A percentile compares a stretch with the other conserved stretches of the same genome.
Evolutionary conservation across 352 stramenopile genomes (phyloP).

Genomic region (Pythium volutum): DNA sequence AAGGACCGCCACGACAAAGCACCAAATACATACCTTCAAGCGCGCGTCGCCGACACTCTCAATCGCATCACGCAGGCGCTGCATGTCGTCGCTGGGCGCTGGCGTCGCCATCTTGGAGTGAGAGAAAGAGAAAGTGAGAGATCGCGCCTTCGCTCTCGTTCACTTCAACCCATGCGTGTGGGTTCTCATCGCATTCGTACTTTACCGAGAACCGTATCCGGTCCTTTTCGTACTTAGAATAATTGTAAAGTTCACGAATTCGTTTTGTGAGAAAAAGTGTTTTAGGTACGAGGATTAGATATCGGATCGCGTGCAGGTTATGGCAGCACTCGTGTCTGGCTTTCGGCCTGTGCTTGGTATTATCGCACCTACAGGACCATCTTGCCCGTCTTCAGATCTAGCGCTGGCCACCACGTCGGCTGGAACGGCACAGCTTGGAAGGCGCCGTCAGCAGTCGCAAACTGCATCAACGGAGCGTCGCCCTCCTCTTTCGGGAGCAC

Average conservation of each 20-base stretch:
- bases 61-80: conserved; percentile 22
- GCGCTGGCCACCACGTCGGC: conserved; percentile 66
- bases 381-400: conserved; percentile 77
- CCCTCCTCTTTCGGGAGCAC: conserved; percentile 47
- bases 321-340: no score
- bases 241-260: conserved; percentile 8
- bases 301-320: no score
- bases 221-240: conserved; percentile 12
- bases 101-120: conserved; percentile 7
- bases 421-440: conserved; percentile 73
- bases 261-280: background rate
- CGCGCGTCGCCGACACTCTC: conserved; percentile 7
- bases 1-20: background rate
- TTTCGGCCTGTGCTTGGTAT: no score
- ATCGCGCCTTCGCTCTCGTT: background rate
- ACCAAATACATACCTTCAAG: conserved; percentile 18
- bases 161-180: conserved; percentile 17
- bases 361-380: conserved; percentile 55
- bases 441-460: conserved; percentile 57
- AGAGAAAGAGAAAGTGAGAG: background rate
- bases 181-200: conserved; percentile 8
- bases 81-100: conserved; percentile 5
- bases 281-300: conserved; percentile 2
- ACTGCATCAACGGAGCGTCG: conserved; percentile 44
- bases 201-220: conserved; percentile 5